These are phyloP conservation scores for Eragrostis curvula DNA, from an alignment of 176 grass and related monocot species.

Conservation along the genomic window DNA sequence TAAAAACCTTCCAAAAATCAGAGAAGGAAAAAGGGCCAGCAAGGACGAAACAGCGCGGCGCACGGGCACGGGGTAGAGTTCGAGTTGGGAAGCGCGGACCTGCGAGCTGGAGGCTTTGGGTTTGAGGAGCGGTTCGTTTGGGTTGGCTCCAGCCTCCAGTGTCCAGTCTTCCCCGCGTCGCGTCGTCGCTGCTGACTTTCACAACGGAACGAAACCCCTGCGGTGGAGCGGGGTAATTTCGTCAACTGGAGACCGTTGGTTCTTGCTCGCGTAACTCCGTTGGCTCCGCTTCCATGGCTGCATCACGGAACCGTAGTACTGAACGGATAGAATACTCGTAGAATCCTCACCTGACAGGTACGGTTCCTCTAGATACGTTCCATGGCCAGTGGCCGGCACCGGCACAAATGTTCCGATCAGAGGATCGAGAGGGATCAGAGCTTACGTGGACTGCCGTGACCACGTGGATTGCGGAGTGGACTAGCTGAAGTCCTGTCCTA, in stretches of 20 bases:
- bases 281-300: neutral
- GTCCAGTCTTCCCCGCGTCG: conserved; percentile 48
- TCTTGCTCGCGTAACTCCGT: neutral
- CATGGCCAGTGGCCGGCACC: too few relatives aligned
- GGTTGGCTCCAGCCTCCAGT: neutral
- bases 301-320: neutral
- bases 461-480: neutral
- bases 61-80: neutral
- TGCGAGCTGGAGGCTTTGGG: conserved; percentile 7
- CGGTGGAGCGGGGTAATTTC: neutral
- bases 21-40: neutral
- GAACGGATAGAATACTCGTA: too few relatives aligned
- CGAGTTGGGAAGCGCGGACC: neutral
- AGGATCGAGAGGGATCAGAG: too few relatives aligned
- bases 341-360: too few relatives aligned
- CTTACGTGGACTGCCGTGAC: neutral
- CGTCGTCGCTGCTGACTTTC: conserved; percentile 60
- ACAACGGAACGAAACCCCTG: conserved; percentile 3
- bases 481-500: neutral
- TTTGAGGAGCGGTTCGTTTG: neutral
- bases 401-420: too few relatives aligned
- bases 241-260: neutral
- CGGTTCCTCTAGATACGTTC: too few relatives aligned
- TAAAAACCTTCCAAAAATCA: neutral
- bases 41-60: neutral